Conservation (phyloP, 2,329 filamentous ascomycete genomes). For the Pestalotiopsis sp. region DNA sequence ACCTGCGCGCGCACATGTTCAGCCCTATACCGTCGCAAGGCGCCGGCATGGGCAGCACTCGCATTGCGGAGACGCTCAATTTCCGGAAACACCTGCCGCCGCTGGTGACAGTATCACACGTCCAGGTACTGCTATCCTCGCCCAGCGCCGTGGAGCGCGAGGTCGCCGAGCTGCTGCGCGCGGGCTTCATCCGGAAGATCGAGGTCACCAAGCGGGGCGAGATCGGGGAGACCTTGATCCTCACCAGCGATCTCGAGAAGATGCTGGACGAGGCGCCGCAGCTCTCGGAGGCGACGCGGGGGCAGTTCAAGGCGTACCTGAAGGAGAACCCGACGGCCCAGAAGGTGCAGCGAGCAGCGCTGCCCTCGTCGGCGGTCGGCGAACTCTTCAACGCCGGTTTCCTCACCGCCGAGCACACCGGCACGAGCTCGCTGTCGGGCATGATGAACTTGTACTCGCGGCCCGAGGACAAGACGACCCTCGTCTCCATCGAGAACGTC, state of each 20-base stretch:
- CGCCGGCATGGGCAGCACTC: slow-evolving; percentile 63
- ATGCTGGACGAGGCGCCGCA: slow-evolving; percentile 38
- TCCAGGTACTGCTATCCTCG: slow-evolving; percentile 62
- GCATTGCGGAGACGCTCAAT: slow-evolving; percentile 64
- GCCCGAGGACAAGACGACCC: slow-evolving; percentile 54
- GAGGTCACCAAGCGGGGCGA: slow-evolving; percentile 61
- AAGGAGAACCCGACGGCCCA: slow-evolving; percentile 47
- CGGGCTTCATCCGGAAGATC: slow-evolving; percentile 60
- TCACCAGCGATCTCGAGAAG: slow-evolving; percentile 54
- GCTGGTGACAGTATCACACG: slow-evolving; percentile 64
- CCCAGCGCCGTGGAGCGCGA: slow-evolving; percentile 69
- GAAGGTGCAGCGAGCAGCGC: slow-evolving; percentile 34
- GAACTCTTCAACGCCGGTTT: slow-evolving; percentile 67
- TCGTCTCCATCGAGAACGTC: slow-evolving; percentile 62
- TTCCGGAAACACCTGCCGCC: slow-evolving; percentile 61
- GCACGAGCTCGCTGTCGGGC: slow-evolving; percentile 31
- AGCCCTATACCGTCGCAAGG: slow-evolving; percentile 56
- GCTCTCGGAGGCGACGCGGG: slow-evolving; percentile 43
- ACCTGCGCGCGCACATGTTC: slow-evolving; percentile 65
- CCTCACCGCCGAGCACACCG: slow-evolving; percentile 52
- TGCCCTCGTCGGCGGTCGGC: slow-evolving; percentile 29
- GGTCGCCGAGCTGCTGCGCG: slow-evolving; percentile 58
- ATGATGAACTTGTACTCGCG: slow-evolving; percentile 43
- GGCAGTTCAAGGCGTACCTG: slow-evolving; percentile 54
- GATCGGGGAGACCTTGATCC: slow-evolving; percentile 65